Base-by-base conservation (phyloP, 2,329 filamentous ascomycete species). In the Fusarium pininemorale region DNA sequence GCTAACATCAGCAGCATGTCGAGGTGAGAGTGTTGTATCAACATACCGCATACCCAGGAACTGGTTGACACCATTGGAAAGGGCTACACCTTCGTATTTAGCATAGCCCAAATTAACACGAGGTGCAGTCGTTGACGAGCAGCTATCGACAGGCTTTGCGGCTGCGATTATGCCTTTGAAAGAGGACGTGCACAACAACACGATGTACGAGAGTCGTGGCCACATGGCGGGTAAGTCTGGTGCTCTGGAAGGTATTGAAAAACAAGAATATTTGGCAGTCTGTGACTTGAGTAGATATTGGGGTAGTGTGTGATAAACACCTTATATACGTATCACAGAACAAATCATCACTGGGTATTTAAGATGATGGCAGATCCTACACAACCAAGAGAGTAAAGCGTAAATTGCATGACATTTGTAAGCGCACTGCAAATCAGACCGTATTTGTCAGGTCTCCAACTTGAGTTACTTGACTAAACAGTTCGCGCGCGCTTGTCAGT, bases 281-380 rank as follows among this genome's bases (percentile, higher is more conserved):
- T 22, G 8, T 47, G 24, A 47, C 24, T 20, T 20, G 24, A 14
- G 18, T 47, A 20, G 24, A 45, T 1, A 5, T 13, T 9, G 5
- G 7, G 3, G 16, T 24, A 5, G 14, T 7, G 5, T 18, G 10
- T 20, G 16, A 13, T 13, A 18, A 14, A 2, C 16, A 14, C 16
- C 11, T 20, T 20, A 20, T 15, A 47, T n/a, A n/a, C 7, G 12
- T 47, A 47, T 28, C 5, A 20, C 18, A 47, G 18, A 1, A 47
- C 24, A 47, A 6, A 20, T 9, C 44, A 47, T 20, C 12, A 28
- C 5, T 1, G 0, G 44, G 5, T 9, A 20, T 20, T 28, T 6
- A 20, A 26, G 12, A 26, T 26, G 1, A 14, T 45, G 0, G 24
- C 16, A 28, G 44, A 28, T 47, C 24, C 24, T 47, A 5, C 22